These are phyloP conservation scores for Prunus campanulata DNA, from an alignment of 306 rosid species.

Conservation along the genomic window DNA sequence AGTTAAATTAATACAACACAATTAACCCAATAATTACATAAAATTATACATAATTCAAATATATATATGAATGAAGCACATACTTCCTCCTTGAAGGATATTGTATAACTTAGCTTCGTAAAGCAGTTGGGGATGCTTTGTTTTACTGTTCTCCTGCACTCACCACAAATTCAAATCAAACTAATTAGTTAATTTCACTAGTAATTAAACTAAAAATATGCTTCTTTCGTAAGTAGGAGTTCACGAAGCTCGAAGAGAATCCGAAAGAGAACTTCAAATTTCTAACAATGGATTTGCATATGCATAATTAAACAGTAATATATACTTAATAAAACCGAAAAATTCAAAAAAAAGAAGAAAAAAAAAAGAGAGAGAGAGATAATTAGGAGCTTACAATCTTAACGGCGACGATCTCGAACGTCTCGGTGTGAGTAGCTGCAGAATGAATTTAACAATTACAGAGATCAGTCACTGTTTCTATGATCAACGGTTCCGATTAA, in stretches of 20 bases:
- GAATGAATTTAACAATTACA: constrained; percentile 10
- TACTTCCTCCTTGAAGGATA: constrained; percentile 98
- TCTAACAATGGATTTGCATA: neutral
- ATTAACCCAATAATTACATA: neutral
- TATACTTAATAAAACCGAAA: neutral
- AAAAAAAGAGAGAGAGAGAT: neutral
- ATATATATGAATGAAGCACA: constrained; percentile 17
- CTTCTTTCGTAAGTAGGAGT: neutral
- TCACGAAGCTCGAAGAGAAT: neutral
- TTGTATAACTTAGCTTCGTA: constrained; percentile 90
- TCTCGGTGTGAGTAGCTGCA: constrained; percentile 85
- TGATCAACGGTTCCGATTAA: neutral
- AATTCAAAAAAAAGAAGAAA: neutral
- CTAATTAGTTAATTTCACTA: neutral
- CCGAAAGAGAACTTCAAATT: neutral
- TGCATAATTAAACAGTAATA: neutral
- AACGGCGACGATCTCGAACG: constrained; percentile 91
- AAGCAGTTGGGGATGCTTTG: constrained; percentile 92
- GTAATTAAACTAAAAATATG: neutral
- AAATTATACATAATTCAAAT: neutral
- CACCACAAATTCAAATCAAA: constrained; percentile 5
- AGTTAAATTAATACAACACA: neutral
- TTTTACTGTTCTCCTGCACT: constrained; percentile 79
- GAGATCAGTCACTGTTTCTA: neutral
- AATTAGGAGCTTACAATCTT: constrained; percentile 66